These are phyloP conservation scores for Suzukiozyma palmioleophila DNA, from an alignment of 1,139 yeast genomes.

Conservation along the genomic window DNA sequence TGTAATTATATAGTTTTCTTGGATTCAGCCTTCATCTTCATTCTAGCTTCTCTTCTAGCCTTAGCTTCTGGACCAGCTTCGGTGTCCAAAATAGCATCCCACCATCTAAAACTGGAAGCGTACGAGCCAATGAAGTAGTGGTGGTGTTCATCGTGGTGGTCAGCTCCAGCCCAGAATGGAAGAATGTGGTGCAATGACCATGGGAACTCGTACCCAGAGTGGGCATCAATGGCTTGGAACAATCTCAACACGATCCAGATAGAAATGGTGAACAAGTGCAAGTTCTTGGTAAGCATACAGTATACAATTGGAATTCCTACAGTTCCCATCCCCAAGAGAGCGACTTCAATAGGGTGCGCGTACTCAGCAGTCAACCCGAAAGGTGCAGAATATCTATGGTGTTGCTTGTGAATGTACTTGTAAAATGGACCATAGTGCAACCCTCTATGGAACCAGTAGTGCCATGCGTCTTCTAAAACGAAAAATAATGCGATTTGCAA, in stretches of 20 bases:
- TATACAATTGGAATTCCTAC: slow-evolving; percentile 83
- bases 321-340: slow-evolving; percentile 87
- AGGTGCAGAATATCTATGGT: slow-evolving; percentile 95
- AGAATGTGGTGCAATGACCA: slow-evolving; percentile 88
- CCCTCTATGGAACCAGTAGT: slow-evolving; percentile 87
- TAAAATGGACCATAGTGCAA: slow-evolving; percentile 84
- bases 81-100: slow-evolving; percentile 81
- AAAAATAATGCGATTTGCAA: slow-evolving; percentile 72
- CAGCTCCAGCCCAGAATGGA: slow-evolving; percentile 98
- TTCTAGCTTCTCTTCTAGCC: slow-evolving; percentile 53
- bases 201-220: slow-evolving; percentile 96
- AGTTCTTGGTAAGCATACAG: slow-evolving; percentile 41
- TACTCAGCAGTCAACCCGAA: slow-evolving; percentile 95
- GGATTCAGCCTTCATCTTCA: slow-evolving; percentile 29
- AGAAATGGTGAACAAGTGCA: slow-evolving; percentile 81
- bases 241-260: slow-evolving; percentile 85
- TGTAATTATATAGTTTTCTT: slow-evolving; percentile 1
- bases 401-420: slow-evolving; percentile 91
- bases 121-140: slow-evolving; percentile 91
- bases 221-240: slow-evolving; percentile 94
- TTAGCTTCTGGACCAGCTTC: slow-evolving; percentile 76
- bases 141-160: slow-evolving; percentile 95
- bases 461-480: slow-evolving; percentile 90
- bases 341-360: slow-evolving; percentile 92
- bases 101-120: slow-evolving; percentile 91